Evolutionary conservation across 352 stramenopile species (phyloP).

Genomic region (Pythium guiyangense): DNA sequence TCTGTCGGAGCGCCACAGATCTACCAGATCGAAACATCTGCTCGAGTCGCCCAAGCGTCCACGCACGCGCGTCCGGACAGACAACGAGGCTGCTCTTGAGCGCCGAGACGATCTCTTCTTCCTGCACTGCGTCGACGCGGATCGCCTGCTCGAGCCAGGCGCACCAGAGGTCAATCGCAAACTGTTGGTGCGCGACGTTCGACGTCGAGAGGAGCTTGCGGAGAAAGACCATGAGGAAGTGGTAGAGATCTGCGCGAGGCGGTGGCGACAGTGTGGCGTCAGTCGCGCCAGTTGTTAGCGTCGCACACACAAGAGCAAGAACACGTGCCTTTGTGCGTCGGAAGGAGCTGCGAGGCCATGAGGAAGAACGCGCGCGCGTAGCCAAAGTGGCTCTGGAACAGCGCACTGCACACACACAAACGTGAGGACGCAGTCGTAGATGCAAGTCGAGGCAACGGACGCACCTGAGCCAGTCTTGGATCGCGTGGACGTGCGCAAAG

Average conservation of each 20-base stretch:
- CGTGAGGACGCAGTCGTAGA: neutral
- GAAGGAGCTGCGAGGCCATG: slow-evolving; percentile 38
- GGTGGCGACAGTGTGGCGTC: neutral
- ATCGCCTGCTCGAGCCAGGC: slow-evolving; percentile 43
- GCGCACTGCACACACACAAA: slow-evolving; percentile 15
- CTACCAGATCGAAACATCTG: slow-evolving; percentile 21
- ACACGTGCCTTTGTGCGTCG: slow-evolving; percentile 32
- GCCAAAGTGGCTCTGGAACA: slow-evolving; percentile 45
- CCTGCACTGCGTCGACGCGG: slow-evolving; percentile 50
- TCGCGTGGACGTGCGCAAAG: slow-evolving; percentile 37
- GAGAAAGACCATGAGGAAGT: slow-evolving; percentile 79
- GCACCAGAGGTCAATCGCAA: slow-evolving; percentile 73
- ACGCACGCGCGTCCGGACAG: slow-evolving; percentile 30
- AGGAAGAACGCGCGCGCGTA: slow-evolving; percentile 37
- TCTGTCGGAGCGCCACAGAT: slow-evolving; percentile 7
- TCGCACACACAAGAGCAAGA: neutral
- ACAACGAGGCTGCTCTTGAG: slow-evolving; percentile 44
- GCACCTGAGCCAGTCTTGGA: slow-evolving; percentile 72
- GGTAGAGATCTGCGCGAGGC: slow-evolving; percentile 49
- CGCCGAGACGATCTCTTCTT: slow-evolving; percentile 57
- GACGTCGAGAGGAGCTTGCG: slow-evolving; percentile 64
- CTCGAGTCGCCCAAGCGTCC: slow-evolving; percentile 41
- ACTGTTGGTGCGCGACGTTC: slow-evolving; percentile 37
- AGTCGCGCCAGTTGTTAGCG: neutral
- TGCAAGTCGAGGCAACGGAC: slow-evolving; percentile 1